Percentiles rank a stretch among this genome's conserved stretches.
Evolutionary conservation across 352 stramenopile species (phyloP).

Genomic region (Globisporangium camurandrum): DNA sequence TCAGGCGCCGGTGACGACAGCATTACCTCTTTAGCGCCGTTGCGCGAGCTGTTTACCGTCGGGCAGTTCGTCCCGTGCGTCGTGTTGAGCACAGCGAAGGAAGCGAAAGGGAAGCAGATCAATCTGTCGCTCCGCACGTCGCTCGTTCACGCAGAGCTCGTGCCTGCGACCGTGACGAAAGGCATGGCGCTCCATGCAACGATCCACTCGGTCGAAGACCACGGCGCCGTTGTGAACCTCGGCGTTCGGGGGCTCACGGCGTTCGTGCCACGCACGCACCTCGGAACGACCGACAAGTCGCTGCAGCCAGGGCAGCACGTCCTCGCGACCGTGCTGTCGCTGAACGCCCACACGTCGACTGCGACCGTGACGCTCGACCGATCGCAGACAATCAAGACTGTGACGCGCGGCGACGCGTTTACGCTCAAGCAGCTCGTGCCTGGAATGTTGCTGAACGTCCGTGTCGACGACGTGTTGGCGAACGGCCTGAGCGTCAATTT

Average conservation of each 20-base stretch:
- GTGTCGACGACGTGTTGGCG: slow-evolving; percentile 84
- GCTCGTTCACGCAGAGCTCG: slow-evolving; percentile 79
- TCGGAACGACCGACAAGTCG: slow-evolving; percentile 26
- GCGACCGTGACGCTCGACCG: slow-evolving; percentile 59
- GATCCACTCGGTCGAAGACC: slow-evolving; percentile 89
- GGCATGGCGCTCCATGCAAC: slow-evolving; percentile 77
- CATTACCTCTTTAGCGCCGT: slow-evolving; percentile 31
- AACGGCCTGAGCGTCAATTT: slow-evolving; percentile 86
- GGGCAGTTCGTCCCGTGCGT: slow-evolving; percentile 83
- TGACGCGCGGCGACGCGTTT: slow-evolving; percentile 79
- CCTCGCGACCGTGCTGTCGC: slow-evolving; percentile 52
- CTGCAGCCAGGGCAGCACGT: slow-evolving; percentile 56
- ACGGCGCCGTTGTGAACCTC: slow-evolving; percentile 91
- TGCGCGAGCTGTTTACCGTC: slow-evolving; percentile 57
- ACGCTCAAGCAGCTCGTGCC: slow-evolving; percentile 86
- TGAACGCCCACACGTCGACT: slow-evolving; percentile 78
- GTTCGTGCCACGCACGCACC: slow-evolving; percentile 74
- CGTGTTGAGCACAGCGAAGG: slow-evolving; percentile 66
- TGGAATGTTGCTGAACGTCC: slow-evolving; percentile 90
- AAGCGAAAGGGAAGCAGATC: slow-evolving; percentile 82
- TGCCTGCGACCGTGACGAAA: slow-evolving; percentile 49
- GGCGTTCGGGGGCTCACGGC: slow-evolving; percentile 68
- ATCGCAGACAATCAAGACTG: slow-evolving; percentile 58
- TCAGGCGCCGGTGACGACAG: slow-evolving; percentile 16
- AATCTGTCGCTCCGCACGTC: slow-evolving; percentile 85